phyloP scores from a whole-genome alignment of 495 filamentous ascomycete genomes.

The Poronia punctata region DNA sequence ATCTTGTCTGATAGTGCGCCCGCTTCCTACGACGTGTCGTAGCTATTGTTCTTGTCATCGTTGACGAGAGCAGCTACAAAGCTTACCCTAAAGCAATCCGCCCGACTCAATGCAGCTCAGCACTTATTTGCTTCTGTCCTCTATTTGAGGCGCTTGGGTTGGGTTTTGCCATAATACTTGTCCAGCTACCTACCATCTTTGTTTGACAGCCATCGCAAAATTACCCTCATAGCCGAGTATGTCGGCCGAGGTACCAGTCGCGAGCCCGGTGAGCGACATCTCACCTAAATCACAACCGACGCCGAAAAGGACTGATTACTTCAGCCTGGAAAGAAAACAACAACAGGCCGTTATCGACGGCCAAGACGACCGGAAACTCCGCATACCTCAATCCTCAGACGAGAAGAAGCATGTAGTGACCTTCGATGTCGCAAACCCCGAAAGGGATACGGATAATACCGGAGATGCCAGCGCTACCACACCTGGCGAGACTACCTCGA shows the following conservation, averaged over 20 bases:
- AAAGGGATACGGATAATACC: conserved; percentile 18
- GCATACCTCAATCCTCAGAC: conserved; percentile 8
- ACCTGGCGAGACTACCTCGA: conserved; percentile 26
- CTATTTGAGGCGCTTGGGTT: conserved; percentile 35
- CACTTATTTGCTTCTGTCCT: conserved; percentile 39
- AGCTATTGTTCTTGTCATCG: not conserved
- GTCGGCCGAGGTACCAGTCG: conserved; percentile 21
- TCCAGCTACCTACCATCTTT: conserved; percentile 9
- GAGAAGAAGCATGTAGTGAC: conserved; percentile 9
- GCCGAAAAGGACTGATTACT: conserved; percentile 30
- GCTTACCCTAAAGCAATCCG: conserved; percentile 2
- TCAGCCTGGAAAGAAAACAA: conserved; percentile 22
- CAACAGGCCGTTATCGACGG: conserved; percentile 4
- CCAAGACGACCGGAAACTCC: conserved; percentile 10
- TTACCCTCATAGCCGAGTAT: conserved; percentile 11
- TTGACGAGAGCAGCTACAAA: not conserved
- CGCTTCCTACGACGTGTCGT: not conserved
- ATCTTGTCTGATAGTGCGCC: no score
- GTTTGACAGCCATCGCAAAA: no score
- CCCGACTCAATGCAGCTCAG: conserved; percentile 33
- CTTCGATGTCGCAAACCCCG: conserved; percentile 15
- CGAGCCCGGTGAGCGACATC: conserved; percentile 33
- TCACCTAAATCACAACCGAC: conserved; percentile 31
- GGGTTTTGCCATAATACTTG: conserved; percentile 28
- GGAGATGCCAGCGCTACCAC: conserved; percentile 25